Evolutionary conservation across 345 rosid genomes (phyloP).

Genomic region (Brassica incana): DNA sequence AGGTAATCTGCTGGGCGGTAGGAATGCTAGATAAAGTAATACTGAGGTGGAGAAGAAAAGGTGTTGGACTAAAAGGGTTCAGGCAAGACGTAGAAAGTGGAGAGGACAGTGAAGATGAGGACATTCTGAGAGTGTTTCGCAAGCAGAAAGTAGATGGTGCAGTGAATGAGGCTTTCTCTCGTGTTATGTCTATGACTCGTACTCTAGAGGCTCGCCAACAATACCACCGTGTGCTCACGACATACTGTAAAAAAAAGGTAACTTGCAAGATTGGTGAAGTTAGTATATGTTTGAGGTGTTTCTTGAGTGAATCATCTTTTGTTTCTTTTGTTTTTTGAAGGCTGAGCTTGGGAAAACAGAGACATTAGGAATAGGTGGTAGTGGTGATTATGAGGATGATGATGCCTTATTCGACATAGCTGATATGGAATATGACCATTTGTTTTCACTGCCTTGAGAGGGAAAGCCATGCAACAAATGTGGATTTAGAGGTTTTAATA

Average conservation of each 20-base stretch:
- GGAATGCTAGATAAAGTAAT: constrained; percentile 81
- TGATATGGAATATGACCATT: constrained; percentile 52
- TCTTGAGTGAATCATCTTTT: not conserved
- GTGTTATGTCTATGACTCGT: constrained; percentile 78
- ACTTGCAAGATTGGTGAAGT: not conserved
- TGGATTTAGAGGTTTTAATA: not conserved
- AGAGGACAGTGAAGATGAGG: constrained; percentile 61
- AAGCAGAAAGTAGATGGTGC: constrained; percentile 80
- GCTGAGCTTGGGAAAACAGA: constrained; percentile 58
- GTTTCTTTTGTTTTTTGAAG: constrained; percentile 39
- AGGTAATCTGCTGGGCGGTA: constrained; percentile 90
- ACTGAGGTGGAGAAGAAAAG: constrained; percentile 89
- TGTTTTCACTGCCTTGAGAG: constrained; percentile 34
- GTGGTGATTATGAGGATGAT: constrained; percentile 28
- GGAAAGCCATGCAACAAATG: not conserved
- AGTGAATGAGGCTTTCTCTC: constrained; percentile 72
- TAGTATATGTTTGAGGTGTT: not conserved
- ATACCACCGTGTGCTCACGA: constrained; percentile 78
- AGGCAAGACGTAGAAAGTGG: constrained; percentile 44
- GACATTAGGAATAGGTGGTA: constrained; percentile 42
- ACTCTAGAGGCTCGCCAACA: constrained; percentile 84
- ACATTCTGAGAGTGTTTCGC: constrained; percentile 87
- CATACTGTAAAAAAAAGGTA: constrained; percentile 75
- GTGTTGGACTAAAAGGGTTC: constrained; percentile 78
- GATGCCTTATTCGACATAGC: constrained; percentile 24